Conservation (phyloP, 345 rosid species). For the Euclidium syriacum region DNA sequence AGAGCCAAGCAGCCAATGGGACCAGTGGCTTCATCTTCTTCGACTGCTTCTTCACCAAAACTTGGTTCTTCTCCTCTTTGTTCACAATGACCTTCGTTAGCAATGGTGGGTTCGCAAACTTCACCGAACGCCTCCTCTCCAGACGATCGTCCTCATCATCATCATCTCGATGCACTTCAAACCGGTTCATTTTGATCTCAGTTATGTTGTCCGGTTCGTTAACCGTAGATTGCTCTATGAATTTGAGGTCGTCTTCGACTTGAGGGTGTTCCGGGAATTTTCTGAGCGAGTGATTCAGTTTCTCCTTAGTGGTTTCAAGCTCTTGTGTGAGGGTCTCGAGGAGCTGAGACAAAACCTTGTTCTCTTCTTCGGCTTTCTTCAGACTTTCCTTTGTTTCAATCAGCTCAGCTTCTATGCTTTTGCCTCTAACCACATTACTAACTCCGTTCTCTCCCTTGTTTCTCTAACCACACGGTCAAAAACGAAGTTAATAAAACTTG, state of each 20-base stretch:
- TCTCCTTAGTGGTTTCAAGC: slow-evolving; percentile 45
- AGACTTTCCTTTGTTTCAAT: slow-evolving; percentile 53
- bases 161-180: not conserved
- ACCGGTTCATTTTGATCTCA: slow-evolving; percentile 19
- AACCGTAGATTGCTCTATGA: slow-evolving; percentile 36
- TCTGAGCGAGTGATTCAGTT: slow-evolving; percentile 25
- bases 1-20: slow-evolving; percentile 54
- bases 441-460: slow-evolving; percentile 12
- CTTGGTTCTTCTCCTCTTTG: slow-evolving; percentile 34
- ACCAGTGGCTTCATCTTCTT: slow-evolving; percentile 42
- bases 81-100: slow-evolving; percentile 35
- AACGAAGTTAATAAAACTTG: not conserved
- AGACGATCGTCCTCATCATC: slow-evolving; percentile 26
- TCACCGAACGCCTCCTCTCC: slow-evolving; percentile 59
- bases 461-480: not conserved
- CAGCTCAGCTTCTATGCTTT: slow-evolving; percentile 49
- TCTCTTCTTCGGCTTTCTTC: slow-evolving; percentile 45
- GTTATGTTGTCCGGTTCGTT: slow-evolving; percentile 10
- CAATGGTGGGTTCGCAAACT: slow-evolving; percentile 61
- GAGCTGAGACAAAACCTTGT: slow-evolving; percentile 32
- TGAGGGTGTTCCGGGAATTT: slow-evolving; percentile 16
- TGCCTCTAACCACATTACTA: slow-evolving; percentile 22
- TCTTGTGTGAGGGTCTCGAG: slow-evolving; percentile 44
- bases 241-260: slow-evolving; percentile 50
- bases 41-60: slow-evolving; percentile 22